Conservation (phyloP, 108 stramenopile genomes). For the Pseudonitzschia pungens region DNA sequence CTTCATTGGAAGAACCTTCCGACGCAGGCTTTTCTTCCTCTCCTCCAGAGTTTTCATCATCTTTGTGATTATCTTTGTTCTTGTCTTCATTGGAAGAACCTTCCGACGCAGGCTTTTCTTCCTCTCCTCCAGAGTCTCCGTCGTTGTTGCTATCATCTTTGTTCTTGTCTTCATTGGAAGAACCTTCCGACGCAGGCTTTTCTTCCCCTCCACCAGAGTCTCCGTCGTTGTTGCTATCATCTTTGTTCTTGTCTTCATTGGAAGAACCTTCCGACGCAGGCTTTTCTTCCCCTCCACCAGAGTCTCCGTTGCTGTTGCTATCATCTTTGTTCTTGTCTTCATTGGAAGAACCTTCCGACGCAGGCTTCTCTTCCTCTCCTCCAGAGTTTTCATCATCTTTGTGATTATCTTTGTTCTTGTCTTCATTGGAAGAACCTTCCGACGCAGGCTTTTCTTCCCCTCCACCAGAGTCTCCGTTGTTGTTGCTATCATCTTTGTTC, state of each 20-base stretch:
- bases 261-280: background rate
- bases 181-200: background rate
- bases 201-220: background rate
- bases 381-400: too few species aligned
- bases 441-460: background rate
- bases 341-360: background rate
- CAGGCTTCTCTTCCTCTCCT: conserved; percentile 3
- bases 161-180: background rate
- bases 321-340: background rate
- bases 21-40: background rate
- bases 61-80: background rate
- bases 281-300: background rate
- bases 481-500: background rate
- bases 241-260: background rate
- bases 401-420: background rate
- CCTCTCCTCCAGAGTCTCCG: background rate
- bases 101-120: conserved; percentile 7
- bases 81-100: background rate
- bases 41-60: conserved; percentile 13
- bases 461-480: background rate
- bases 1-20: background rate
- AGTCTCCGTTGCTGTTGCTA: conserved; percentile 7
- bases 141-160: background rate
- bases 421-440: background rate
- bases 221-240: background rate